Evolutionary conservation across 306 rosid species (phyloP).

Genomic region (Medicago arabica): DNA sequence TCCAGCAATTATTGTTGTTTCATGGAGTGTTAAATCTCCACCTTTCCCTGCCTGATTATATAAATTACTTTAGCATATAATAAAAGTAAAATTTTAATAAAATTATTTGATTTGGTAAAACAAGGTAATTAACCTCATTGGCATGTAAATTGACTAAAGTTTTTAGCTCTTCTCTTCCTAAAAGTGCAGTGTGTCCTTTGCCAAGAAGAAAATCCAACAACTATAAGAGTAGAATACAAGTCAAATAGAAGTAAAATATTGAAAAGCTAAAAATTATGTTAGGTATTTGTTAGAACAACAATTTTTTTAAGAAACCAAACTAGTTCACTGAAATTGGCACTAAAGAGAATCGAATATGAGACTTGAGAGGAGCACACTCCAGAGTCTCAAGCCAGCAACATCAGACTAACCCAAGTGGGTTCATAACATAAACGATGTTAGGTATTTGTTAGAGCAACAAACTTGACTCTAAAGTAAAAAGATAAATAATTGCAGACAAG

Average conservation of each 20-base stretch:
- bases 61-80: slow-evolving; percentile 17
- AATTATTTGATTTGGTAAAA: slow-evolving; percentile 17
- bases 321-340: too few relatives aligned
- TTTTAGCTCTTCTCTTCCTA: slow-evolving; percentile 48
- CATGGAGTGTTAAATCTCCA: slow-evolving; percentile 54
- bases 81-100: not conserved
- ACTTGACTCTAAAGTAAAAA: not conserved
- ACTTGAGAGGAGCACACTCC: too few relatives aligned
- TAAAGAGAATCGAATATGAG: too few relatives aligned
- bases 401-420: too few relatives aligned
- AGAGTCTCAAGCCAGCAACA: too few relatives aligned
- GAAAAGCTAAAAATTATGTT: not conserved
- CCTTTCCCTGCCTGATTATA: slow-evolving; percentile 51
- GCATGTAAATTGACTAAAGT: slow-evolving; percentile 46
- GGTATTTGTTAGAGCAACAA: not conserved
- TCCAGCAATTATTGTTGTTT: slow-evolving; percentile 71
- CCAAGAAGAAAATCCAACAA: slow-evolving; percentile 51
- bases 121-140: slow-evolving; percentile 44
- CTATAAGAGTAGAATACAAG: slow-evolving; percentile 30
- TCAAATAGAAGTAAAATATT: slow-evolving; percentile 13
- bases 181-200: slow-evolving; percentile 48
- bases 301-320: too few relatives aligned
- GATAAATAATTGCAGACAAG: not conserved
- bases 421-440: too few relatives aligned
- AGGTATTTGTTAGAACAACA: not conserved